phyloP scores from a whole-genome alignment of 257 asterid genomes.

The Solanum raphanifolium region DNA sequence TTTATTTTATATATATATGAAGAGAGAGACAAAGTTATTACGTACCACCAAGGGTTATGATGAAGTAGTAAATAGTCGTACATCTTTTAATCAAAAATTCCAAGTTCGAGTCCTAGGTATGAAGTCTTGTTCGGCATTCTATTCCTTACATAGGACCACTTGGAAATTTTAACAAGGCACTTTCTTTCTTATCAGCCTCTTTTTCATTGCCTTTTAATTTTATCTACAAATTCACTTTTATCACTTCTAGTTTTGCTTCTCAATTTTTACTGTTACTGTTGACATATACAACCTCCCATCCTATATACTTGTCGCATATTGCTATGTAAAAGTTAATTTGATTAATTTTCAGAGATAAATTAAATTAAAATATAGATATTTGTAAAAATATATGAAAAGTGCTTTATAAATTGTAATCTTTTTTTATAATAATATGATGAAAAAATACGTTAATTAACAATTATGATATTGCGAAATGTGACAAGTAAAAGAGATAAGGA shows the following conservation, averaged over 20 bases:
- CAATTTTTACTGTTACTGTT: not conserved
- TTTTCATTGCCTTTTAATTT: not conserved
- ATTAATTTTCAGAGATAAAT: not conserved
- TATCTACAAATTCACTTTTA: not conserved
- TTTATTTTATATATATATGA: too few species aligned
- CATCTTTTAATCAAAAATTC: accelerated
- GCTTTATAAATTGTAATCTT: too few species aligned
- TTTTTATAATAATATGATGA: too few species aligned
- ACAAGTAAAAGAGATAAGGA: too few species aligned
- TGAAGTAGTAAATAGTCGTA: not conserved
- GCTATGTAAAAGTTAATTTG: accelerated
- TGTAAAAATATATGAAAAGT: too few species aligned
- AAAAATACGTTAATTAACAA: too few species aligned
- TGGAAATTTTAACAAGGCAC: not conserved
- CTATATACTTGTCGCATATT: not conserved
- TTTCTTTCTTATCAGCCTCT: not conserved
- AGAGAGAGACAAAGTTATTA: too few species aligned
- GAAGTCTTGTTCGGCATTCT: too few species aligned
- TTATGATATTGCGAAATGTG: too few species aligned
- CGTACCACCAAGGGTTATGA: not conserved
- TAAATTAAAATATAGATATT: too few species aligned
- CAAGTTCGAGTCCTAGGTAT: accelerated
- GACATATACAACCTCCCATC: not conserved
- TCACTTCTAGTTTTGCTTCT: not conserved
- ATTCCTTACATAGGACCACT: not conserved